Conservation (phyloP, 441 rosid species). For the Jatropha podagrica region DNA sequence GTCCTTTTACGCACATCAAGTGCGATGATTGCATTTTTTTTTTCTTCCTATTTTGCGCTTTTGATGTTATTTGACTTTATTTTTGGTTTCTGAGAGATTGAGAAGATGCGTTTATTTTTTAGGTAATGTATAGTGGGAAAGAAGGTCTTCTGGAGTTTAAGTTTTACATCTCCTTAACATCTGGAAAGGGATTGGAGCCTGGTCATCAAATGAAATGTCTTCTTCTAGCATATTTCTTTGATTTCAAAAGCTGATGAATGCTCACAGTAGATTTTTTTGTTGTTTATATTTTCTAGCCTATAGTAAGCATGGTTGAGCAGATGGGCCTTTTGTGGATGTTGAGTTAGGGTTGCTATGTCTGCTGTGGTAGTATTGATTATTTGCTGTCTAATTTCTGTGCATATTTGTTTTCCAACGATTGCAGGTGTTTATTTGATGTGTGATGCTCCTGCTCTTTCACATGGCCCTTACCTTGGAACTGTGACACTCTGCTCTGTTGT, state of each 20-base stretch:
- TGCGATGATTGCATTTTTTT: background rate
- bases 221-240: background rate
- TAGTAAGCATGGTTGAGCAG: background rate
- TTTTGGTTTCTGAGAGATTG: background rate
- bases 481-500: conserved; percentile 67
- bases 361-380: background rate
- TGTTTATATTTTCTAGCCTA: background rate
- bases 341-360: background rate
- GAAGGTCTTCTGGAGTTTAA: background rate
- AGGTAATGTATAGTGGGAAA: background rate
- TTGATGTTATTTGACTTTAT: background rate
- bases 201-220: background rate
- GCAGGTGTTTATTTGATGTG: conserved; percentile 79
- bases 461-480: conserved; percentile 81
- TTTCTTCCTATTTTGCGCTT: background rate
- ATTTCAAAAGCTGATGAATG: background rate
- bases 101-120: background rate
- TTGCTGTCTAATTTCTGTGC: background rate
- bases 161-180: background rate
- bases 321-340: background rate
- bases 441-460: conserved; percentile 68
- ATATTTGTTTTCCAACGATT: conserved; percentile 3
- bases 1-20: background rate
- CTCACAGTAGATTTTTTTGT: background rate
- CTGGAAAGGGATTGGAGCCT: background rate